Evolutionary conservation across 495 filamentous ascomycete genomes (phyloP).

Genomic region (Lasiosphaeris hirsuta): DNA sequence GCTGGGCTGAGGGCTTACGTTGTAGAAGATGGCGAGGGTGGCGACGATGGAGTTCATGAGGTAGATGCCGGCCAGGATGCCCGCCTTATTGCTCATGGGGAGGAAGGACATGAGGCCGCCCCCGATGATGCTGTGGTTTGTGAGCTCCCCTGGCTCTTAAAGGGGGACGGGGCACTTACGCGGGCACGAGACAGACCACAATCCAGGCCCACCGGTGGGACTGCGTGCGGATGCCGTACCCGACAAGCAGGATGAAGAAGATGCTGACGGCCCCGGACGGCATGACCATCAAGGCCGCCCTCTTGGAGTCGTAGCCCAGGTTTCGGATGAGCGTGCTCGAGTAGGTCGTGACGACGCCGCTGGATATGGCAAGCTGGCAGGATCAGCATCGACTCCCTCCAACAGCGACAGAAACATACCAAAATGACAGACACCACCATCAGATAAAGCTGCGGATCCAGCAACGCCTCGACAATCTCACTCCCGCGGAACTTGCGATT

Average conservation of each 20-base stretch:
- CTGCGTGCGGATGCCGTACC: slow-evolving; percentile 35
- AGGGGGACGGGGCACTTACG: slow-evolving; percentile 18
- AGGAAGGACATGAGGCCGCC: slow-evolving; percentile 59
- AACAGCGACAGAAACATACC: slow-evolving; percentile 19
- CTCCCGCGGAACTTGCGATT: slow-evolving; percentile 48
- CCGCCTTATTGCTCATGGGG: slow-evolving; percentile 39
- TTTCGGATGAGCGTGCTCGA: slow-evolving; percentile 56
- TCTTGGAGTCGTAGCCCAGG: slow-evolving; percentile 51
- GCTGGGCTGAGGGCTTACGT: slow-evolving; percentile 16
- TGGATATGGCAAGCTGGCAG: slow-evolving; percentile 46
- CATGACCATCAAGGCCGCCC: slow-evolving; percentile 57
- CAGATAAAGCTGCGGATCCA: slow-evolving; percentile 34
- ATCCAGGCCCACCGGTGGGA: slow-evolving; percentile 39
- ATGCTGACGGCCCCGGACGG: slow-evolving; percentile 57
- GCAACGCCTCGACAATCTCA: slow-evolving; percentile 37
- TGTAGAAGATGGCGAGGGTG: slow-evolving; percentile 44
- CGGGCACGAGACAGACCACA: slow-evolving; percentile 32
- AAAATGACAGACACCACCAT: slow-evolving; percentile 26
- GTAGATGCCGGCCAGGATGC: slow-evolving; percentile 60
- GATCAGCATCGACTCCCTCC: no score
- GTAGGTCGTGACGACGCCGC: slow-evolving; percentile 62
- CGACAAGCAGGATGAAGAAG: slow-evolving; percentile 51
- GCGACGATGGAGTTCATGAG: slow-evolving; percentile 59
- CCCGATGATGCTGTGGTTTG: slow-evolving; percentile 43
- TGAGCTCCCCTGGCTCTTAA: not conserved